A percentile compares a stretch with the other conserved stretches of the same genome.
phyloP scores from a whole-genome alignment of 78 protist species.

The Goniomonas avonlea region DNA sequence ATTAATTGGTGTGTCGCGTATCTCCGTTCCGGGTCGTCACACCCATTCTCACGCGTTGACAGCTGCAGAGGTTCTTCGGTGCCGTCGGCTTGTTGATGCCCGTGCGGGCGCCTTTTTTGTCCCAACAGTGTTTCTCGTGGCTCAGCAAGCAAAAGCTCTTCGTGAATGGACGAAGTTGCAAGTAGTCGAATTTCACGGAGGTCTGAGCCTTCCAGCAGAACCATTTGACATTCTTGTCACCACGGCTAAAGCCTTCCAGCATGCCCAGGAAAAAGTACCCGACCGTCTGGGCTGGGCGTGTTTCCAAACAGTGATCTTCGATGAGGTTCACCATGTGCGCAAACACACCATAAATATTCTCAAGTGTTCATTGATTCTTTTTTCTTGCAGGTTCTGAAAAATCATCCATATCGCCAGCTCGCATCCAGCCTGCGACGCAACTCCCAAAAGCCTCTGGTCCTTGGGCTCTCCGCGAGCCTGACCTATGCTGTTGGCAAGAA shows the following conservation, averaged over 20 bases:
- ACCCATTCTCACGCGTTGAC: too few relatives aligned
- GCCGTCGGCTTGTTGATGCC: too few relatives aligned
- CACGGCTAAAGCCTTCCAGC: background rate
- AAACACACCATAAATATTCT: too few relatives aligned
- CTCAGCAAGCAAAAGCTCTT: background rate
- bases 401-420: conserved; percentile 1
- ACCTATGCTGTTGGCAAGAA: background rate
- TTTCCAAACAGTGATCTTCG: background rate
- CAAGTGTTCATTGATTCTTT: too few relatives aligned
- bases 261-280: background rate
- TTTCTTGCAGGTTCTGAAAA: too few relatives aligned
- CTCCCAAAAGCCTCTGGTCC: background rate
- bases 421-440: background rate
- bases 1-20: too few relatives aligned
- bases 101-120: background rate
- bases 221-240: background rate
- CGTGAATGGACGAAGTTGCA: background rate
- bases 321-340: conserved; percentile 15
- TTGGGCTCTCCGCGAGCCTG: background rate
- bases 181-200: background rate
- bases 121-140: background rate
- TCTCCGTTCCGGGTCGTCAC: too few relatives aligned
- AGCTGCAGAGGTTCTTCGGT: background rate
- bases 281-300: background rate
- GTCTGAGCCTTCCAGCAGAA: background rate